phyloP scores from a whole-genome alignment of 2,329 filamentous ascomycete genomes.

The Ciborinia camelliae region DNA sequence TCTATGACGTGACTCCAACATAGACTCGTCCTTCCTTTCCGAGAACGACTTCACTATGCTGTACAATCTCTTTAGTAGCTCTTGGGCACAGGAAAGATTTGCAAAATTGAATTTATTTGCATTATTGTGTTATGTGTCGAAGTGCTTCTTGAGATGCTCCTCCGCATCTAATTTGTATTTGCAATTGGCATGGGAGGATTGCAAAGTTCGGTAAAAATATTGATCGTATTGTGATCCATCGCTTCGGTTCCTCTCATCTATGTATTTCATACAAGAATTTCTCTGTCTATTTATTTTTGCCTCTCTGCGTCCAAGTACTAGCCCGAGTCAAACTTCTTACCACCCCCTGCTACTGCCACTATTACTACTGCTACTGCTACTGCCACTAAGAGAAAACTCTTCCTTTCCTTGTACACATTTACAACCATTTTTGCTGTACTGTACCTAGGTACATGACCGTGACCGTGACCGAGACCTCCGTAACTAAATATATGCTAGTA shows the following conservation, averaged over 20 bases:
- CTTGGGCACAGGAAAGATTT: constrained; percentile 57
- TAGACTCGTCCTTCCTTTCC: constrained; percentile 60
- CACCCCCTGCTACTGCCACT: neutral
- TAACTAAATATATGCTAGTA: too few species aligned
- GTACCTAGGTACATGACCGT: too few species aligned
- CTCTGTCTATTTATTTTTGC: neutral
- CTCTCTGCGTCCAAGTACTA: neutral
- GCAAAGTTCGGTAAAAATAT: too few species aligned
- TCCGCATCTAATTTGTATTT: too few species aligned
- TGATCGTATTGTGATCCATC: neutral
- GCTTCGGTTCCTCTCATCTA: neutral
- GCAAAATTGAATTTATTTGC: constrained; percentile 49
- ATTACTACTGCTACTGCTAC: too few species aligned
- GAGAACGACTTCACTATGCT: constrained; percentile 56
- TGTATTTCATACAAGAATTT: neutral
- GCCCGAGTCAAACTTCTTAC: neutral
- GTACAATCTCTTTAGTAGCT: constrained; percentile 56
- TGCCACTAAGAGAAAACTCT: neutral
- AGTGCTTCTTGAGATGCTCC: too few species aligned
- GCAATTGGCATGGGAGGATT: too few species aligned
- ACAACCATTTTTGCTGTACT: neutral
- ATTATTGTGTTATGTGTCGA: too few species aligned
- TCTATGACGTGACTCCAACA: too few species aligned
- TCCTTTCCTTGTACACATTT: neutral
- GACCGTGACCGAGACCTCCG: too few species aligned